Evolutionary conservation across 352 stramenopile species (phyloP).

Genomic region (Phytophthora cactorum): DNA sequence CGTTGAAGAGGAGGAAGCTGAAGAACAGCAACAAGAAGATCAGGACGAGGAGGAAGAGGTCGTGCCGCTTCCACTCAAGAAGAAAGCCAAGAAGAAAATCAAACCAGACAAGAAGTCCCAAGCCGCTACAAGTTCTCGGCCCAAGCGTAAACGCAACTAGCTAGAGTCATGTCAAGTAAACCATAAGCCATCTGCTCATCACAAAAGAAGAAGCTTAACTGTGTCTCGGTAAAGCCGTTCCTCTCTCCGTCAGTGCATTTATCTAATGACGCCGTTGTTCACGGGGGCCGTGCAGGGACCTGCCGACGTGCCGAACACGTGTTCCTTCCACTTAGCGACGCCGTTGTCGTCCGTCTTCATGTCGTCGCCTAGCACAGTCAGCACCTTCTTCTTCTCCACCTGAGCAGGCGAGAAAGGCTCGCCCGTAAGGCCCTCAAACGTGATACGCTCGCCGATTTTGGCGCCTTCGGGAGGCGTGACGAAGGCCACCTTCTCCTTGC

Average conservation of each 20-base stretch:
- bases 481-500: conserved; percentile 85
- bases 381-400: conserved; percentile 92
- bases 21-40: conserved; percentile 19
- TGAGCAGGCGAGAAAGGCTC: conserved; percentile 83
- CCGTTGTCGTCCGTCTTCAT: conserved; percentile 83
- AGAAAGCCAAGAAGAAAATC: conserved; percentile 45
- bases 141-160: conserved; percentile 50
- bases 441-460: conserved; percentile 76
- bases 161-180: background rate
- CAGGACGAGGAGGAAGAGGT: conserved; percentile 33
- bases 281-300: conserved; percentile 79
- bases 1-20: conserved; percentile 1
- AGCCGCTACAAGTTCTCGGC: conserved; percentile 19
- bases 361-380: conserved; percentile 76
- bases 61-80: conserved; percentile 56
- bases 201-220: conserved; percentile 9
- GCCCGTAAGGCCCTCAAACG: conserved; percentile 69
- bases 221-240: background rate
- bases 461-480: conserved; percentile 82
- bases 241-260: conserved; percentile 19
- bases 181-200: background rate
- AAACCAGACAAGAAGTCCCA: conserved; percentile 33
- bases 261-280: conserved; percentile 80
- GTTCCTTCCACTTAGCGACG: conserved; percentile 85
- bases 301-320: conserved; percentile 77